phyloP scores from a whole-genome alignment of 2,329 filamentous ascomycete species.

The Botrytis fragariae region DNA sequence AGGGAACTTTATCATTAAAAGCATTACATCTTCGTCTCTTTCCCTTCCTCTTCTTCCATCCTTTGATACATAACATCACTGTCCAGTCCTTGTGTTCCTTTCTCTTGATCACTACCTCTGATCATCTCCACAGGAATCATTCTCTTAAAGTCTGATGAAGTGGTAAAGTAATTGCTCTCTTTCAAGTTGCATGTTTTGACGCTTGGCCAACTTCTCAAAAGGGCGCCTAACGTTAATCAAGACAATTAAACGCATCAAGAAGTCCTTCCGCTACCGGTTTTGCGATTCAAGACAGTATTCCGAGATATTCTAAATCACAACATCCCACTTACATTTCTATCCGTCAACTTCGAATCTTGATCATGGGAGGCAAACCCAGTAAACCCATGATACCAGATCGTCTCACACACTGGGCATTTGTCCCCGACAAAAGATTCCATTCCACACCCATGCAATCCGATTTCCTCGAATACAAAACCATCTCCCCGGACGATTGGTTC shows the following conservation, averaged over 20 bases:
- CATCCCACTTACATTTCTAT: not conserved
- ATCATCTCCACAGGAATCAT: not conserved
- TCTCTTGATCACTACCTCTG: not conserved
- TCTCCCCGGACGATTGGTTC: not conserved
- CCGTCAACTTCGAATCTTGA: not conserved
- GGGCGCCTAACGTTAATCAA: fast-evolving
- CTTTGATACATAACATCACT: not conserved
- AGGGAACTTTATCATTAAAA: not conserved
- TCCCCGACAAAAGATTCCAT: not conserved
- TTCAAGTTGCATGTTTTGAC: not conserved
- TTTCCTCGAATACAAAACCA: no score
- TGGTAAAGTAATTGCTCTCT: not conserved
- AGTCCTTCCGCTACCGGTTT: not conserved
- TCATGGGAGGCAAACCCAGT: not conserved
- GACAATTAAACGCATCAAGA: not conserved
- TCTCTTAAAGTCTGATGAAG: not conserved
- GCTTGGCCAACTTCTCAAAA: not conserved
- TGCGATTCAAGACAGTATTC: no score
- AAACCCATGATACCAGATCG: not conserved
- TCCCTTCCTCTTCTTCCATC: not conserved
- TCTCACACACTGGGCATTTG: not conserved
- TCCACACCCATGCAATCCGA: not conserved
- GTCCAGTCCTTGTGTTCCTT: not conserved
- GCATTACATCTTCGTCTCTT: not conserved
- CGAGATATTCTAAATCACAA: no score